Conservation (phyloP, 1,139 yeast species). For the Debaryomycetaceae sp. region DNA sequence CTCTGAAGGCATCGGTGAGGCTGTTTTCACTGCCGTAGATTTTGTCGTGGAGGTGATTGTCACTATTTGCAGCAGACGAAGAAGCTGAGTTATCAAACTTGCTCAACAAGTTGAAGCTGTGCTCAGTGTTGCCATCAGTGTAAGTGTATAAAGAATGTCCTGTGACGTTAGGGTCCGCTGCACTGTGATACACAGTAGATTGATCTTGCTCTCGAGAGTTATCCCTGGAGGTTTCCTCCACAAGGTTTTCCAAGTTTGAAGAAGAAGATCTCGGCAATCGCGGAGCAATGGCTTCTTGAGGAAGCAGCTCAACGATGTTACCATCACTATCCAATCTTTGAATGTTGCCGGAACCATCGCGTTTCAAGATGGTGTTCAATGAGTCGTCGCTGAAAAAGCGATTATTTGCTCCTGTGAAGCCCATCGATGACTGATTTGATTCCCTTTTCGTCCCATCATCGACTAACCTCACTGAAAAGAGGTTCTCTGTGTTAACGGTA, state of each 20-base stretch:
- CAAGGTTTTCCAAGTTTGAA: constrained; percentile 26
- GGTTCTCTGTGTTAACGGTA: constrained; percentile 82
- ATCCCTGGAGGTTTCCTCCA: constrained; percentile 29
- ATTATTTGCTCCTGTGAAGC: constrained; percentile 10
- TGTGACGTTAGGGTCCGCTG: constrained; percentile 3
- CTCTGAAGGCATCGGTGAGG: constrained; percentile 25
- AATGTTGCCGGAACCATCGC: constrained; percentile 39
- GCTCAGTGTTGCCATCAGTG: constrained; percentile 14
- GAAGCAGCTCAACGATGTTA: constrained; percentile 33
- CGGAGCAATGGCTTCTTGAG: constrained; percentile 10
- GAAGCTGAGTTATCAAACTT: constrained; percentile 18
- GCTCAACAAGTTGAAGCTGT: constrained; percentile 23
- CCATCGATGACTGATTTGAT: constrained; percentile 27
- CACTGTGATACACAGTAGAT: constrained; percentile 12
- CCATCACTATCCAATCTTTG: constrained; percentile 55
- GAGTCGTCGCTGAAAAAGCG: constrained; percentile 29
- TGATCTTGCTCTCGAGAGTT: constrained; percentile 14
- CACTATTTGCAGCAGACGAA: constrained; percentile 17
- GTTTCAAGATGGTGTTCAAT: constrained; percentile 23
- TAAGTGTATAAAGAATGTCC: constrained; percentile 10
- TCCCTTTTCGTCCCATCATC: constrained; percentile 50
- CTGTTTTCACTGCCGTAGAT: constrained; percentile 10
- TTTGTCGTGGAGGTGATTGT: constrained; percentile 11
- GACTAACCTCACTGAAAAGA: constrained; percentile 74
- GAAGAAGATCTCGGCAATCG: constrained; percentile 23